Evolutionary conservation across 306 rosid species (phyloP).

Genomic region (Psophocarpus tetragonolobus): DNA sequence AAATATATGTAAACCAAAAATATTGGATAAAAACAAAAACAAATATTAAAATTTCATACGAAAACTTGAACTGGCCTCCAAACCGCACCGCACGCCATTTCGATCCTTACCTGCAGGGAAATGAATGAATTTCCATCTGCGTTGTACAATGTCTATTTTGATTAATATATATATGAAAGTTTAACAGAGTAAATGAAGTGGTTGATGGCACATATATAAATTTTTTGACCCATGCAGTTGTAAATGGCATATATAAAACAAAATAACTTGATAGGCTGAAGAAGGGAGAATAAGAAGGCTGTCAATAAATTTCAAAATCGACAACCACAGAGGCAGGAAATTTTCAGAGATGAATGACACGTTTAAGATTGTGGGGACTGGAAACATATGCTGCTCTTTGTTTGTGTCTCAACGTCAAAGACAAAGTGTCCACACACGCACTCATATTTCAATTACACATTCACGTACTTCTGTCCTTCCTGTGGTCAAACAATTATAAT

Average conservation of each 20-base stretch:
- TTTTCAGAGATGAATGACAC: neutral
- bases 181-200: neutral
- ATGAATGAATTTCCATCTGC: neutral
- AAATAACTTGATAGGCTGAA: neutral
- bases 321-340: neutral
- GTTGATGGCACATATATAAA: neutral
- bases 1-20: too few species aligned
- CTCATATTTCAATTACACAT: neutral
- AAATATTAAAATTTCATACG: too few species aligned
- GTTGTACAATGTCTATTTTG: neutral
- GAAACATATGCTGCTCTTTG: neutral
- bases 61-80: too few species aligned
- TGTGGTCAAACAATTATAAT: neutral
- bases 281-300: neutral
- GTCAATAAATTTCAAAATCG: neutral
- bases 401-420: neutral
- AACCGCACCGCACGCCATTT: too few species aligned
- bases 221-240: neutral
- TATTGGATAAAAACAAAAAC: too few species aligned
- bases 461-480: neutral
- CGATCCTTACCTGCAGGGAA: too few species aligned
- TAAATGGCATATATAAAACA: neutral
- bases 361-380: neutral
- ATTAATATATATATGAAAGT: neutral
- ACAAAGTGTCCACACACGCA: conserved; percentile 20